These are phyloP conservation scores for Acanthamoeba healyi DNA, from an alignment of 208 protist species.

Conservation along the genomic window DNA sequence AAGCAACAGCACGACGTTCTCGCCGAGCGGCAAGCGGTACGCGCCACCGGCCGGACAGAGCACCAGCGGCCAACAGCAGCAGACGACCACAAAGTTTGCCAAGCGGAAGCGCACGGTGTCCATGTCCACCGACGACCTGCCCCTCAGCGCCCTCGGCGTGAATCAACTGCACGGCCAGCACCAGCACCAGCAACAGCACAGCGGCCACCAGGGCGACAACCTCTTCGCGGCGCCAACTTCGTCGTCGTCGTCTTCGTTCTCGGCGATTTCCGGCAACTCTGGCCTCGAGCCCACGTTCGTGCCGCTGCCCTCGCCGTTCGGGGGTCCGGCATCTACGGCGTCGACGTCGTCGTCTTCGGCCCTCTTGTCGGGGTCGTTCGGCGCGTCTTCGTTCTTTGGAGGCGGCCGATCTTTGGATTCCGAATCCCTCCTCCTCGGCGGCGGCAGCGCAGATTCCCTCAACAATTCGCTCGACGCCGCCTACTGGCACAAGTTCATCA, in stretches of 20 bases:
- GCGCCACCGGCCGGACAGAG: not conserved
- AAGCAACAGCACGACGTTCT: not conserved
- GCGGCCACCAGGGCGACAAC: no score
- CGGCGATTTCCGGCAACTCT: not conserved
- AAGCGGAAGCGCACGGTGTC: slow-evolving; percentile 32
- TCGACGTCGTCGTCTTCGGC: not conserved
- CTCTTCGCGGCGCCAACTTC: no score
- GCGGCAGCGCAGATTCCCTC: not conserved
- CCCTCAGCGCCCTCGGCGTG: not conserved
- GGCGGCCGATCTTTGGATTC: not conserved
- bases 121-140: slow-evolving; percentile 23
- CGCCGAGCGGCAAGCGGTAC: not conserved
- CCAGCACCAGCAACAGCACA: not conserved
- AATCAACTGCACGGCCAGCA: not conserved
- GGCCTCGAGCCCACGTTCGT: not conserved
- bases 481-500: slow-evolving; percentile 27
- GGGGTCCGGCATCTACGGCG: not conserved
- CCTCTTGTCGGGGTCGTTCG: not conserved
- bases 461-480: slow-evolving; percentile 2
- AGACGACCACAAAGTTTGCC: no score
- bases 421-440: not conserved
- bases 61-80: not conserved
- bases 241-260: no score
- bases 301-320: not conserved
- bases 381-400: not conserved